These are phyloP conservation scores for Suillus clintonianus DNA, from an alignment of 768 basidiomycete genomes.

Conservation along the genomic window DNA sequence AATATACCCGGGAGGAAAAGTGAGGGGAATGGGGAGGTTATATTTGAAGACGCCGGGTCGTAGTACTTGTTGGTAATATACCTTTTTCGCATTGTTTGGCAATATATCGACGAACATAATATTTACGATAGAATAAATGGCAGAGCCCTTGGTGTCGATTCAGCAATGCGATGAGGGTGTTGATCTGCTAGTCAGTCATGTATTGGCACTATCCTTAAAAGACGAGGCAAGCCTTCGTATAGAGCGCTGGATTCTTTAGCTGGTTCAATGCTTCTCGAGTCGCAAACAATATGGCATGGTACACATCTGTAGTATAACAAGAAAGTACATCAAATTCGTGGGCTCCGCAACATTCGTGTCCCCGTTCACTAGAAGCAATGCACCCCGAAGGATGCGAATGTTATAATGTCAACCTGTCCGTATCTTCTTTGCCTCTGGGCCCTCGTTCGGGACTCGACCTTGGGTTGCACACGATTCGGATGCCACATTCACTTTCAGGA, in stretches of 20 bases:
- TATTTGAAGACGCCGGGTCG: slow-evolving; percentile 47
- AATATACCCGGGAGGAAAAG: slow-evolving; percentile 38
- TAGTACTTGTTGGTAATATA: not conserved
- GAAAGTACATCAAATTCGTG: not conserved
- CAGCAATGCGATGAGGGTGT: not conserved
- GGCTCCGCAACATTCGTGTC: not conserved
- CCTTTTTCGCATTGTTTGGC: not conserved
- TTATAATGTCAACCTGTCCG: slow-evolving; percentile 20
- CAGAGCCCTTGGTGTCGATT: not conserved
- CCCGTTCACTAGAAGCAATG: slow-evolving; percentile 4
- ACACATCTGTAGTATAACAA: not conserved
- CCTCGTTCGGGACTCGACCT: slow-evolving; percentile 7
- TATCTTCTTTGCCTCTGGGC: slow-evolving; percentile 20
- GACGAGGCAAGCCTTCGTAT: not conserved
- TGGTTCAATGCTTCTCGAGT: not conserved
- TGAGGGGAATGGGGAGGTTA: slow-evolving; percentile 50
- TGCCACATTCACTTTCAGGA: not conserved
- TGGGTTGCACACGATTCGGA: not conserved
- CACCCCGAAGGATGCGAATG: not conserved
- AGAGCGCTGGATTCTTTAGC: not conserved
- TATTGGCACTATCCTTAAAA: not conserved
- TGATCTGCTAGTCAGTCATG: not conserved
- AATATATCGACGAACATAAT: not conserved
- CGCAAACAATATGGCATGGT: not conserved
- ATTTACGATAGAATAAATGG: not conserved